Evolutionary conservation across 352 stramenopile genomes (phyloP).

Genomic region (Phytopythium cucurbitacearum): DNA sequence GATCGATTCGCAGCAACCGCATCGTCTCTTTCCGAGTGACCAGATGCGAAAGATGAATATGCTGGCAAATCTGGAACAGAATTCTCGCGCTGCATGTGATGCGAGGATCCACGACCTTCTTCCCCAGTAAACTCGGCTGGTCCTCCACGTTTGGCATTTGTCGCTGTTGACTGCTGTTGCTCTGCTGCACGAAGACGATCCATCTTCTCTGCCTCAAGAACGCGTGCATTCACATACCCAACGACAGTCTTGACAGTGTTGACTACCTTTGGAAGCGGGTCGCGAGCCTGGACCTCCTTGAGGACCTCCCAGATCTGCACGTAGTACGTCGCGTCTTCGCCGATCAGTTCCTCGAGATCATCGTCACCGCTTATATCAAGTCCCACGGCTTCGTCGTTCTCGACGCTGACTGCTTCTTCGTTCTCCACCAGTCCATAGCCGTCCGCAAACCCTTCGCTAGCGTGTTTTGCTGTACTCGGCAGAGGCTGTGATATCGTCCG

Average conservation of each 20-base stretch:
- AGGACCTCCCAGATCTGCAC: constrained; percentile 82
- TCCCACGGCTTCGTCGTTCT: constrained; percentile 4
- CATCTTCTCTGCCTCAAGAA: constrained; percentile 47
- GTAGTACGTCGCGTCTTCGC: constrained; percentile 78
- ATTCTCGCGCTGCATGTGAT: constrained; percentile 32
- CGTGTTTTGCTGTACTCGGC: not conserved
- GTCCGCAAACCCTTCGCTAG: not conserved
- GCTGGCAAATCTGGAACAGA: constrained; percentile 25
- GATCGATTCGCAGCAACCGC: not conserved
- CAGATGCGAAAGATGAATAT: constrained; percentile 4
- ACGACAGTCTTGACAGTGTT: constrained; percentile 62
- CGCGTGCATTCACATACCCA: constrained; percentile 52
- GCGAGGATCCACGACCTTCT: constrained; percentile 1
- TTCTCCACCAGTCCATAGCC: constrained; percentile 2
- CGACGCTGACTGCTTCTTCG: constrained; percentile 1
- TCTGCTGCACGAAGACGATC: constrained; percentile 24
- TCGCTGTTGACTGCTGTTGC: constrained; percentile 16
- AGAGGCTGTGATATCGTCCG: not conserved
- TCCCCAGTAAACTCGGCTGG: not conserved
- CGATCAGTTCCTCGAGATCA: constrained; percentile 36
- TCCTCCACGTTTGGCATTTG: not conserved
- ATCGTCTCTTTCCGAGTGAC: not conserved
- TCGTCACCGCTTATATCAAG: constrained; percentile 16
- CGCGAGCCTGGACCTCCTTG: constrained; percentile 78
- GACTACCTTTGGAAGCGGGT: constrained; percentile 80